phyloP scores from a whole-genome alignment of 2,329 filamentous ascomycete species.

The Aspergillus ustus region DNA sequence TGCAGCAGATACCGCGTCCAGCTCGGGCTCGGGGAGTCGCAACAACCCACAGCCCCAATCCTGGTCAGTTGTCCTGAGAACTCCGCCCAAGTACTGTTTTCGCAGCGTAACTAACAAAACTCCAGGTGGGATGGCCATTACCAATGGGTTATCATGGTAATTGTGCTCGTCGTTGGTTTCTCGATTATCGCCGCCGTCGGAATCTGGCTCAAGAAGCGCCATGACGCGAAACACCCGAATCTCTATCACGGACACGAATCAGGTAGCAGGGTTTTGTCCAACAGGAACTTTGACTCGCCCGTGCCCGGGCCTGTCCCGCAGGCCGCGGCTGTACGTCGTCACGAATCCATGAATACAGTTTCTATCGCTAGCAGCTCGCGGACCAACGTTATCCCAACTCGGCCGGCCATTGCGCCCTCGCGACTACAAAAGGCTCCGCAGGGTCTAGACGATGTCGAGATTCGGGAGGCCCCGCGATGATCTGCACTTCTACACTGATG shows the following conservation, averaged over 20 bases:
- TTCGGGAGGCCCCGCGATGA: conserved; percentile 31
- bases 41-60: conserved; percentile 18
- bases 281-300: conserved; percentile 24
- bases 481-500: neutral
- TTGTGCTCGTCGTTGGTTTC: conserved; percentile 73
- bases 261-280: conserved; percentile 28
- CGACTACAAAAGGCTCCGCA: conserved; percentile 30
- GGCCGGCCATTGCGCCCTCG: conserved; percentile 23
- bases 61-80: conserved; percentile 31
- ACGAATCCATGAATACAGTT: conserved; percentile 23
- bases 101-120: neutral
- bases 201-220: conserved; percentile 73
- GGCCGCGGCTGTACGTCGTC: conserved; percentile 20
- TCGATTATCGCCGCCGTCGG: conserved; percentile 68
- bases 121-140: conserved; percentile 61
- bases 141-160: conserved; percentile 81
- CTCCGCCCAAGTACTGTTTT: neutral
- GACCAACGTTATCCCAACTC: conserved; percentile 27
- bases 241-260: conserved; percentile 36
- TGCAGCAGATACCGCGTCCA: conserved; percentile 17
- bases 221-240: conserved; percentile 63
- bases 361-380: conserved; percentile 37
- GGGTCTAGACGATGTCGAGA: conserved; percentile 29
- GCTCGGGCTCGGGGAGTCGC: neutral
- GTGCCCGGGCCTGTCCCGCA: conserved; percentile 18